phyloP scores from a whole-genome alignment of 2,329 filamentous ascomycete genomes.

The Exserohilum turcica region DNA sequence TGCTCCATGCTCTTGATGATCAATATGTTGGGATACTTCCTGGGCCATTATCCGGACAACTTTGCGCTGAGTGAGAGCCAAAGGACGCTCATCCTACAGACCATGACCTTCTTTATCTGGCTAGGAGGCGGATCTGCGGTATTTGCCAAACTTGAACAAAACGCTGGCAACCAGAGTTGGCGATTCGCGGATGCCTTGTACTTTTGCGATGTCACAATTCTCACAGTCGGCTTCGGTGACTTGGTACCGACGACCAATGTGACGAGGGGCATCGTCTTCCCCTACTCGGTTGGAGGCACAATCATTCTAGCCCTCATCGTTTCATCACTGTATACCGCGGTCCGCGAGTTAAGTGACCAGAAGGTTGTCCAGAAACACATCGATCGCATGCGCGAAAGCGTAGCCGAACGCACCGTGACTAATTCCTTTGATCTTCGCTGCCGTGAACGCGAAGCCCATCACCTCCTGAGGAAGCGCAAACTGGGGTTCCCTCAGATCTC shows the following conservation, averaged over 20 bases:
- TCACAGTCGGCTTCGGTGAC: conserved; percentile 56
- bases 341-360: conserved; percentile 62
- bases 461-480: conserved; percentile 26
- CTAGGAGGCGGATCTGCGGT: conserved; percentile 76
- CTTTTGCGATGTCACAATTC: conserved; percentile 51
- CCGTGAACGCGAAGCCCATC: conserved; percentile 34
- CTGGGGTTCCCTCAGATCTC: conserved; percentile 30
- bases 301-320: conserved; percentile 85
- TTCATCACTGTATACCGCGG: conserved; percentile 74
- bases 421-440: conserved; percentile 56
- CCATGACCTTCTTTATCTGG: conserved; percentile 83
- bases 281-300: conserved; percentile 81
- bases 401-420: conserved; percentile 60
- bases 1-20: conserved; percentile 76
- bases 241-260: conserved; percentile 61
- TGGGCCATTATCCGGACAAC: conserved; percentile 76
- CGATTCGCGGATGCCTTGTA: conserved; percentile 71
- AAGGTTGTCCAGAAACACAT: conserved; percentile 67
- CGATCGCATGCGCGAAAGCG: conserved; percentile 59
- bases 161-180: conserved; percentile 59
- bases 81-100: conserved; percentile 87
- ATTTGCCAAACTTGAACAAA: conserved; percentile 69
- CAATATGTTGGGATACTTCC: conserved; percentile 78
- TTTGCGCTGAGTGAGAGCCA: conserved; percentile 81
- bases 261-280: conserved; percentile 75